Percentiles rank a stretch among this genome's conserved stretches.
Evolutionary conservation across 225 moss, liverwort and hornwort species (phyloP).

Genomic region (Bryum argenteum): DNA sequence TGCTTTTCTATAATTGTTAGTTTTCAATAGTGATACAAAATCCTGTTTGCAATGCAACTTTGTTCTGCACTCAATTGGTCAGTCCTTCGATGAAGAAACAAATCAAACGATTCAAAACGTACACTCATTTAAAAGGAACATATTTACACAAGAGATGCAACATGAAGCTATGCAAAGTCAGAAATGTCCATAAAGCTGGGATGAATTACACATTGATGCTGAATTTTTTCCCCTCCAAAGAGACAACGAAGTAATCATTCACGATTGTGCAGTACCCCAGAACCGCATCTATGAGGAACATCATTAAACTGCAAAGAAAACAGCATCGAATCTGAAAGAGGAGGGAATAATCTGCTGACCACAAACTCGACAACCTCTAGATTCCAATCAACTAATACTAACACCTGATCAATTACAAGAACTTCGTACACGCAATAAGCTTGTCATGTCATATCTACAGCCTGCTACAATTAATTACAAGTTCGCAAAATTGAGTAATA

Average conservation of each 20-base stretch:
- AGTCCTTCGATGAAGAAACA: no score
- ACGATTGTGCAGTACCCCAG: conserved; percentile 1
- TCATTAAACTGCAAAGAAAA: not conserved
- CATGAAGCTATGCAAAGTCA: no score
- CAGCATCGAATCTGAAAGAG: not conserved
- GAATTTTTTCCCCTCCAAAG: conserved; percentile 5
- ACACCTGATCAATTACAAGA: conserved; percentile 2
- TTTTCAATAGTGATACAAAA: no score
- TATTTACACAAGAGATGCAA: no score
- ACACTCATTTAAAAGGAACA: no score
- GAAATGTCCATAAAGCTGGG: not conserved
- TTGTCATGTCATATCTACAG: conserved; percentile 18
- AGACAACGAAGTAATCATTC: not conserved
- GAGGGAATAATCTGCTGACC: conserved; percentile 16
- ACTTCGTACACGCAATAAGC: conserved; percentile 32
- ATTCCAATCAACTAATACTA: not conserved
- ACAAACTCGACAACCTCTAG: not conserved
- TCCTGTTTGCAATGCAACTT: no score
- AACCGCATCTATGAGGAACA: conserved; percentile 7
- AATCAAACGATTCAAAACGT: no score
- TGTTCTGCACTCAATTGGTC: no score
- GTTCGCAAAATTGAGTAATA: not conserved
- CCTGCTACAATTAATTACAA: not conserved
- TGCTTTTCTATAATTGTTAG: no score
- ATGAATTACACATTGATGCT: not conserved